Conservation (phyloP, 2,329 filamentous ascomycete species). For the Penicillium palitans region DNA sequence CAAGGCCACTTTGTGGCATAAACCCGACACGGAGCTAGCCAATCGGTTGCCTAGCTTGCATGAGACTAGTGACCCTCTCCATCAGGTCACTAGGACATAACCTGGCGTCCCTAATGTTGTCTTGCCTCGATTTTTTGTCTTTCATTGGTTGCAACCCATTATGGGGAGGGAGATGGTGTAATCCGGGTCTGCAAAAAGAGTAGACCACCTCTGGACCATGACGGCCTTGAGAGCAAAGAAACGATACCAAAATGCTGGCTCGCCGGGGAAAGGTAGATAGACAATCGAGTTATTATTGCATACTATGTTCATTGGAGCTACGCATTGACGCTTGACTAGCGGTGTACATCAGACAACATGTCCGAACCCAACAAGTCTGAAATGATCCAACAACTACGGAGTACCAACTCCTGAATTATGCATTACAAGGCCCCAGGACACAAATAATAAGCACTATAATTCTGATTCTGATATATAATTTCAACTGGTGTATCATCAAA, state of each 20-base stretch:
- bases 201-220: not conserved
- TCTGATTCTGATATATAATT: conserved; percentile 18
- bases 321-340: conserved; percentile 3
- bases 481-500: conserved; percentile 17
- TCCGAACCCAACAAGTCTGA: not conserved
- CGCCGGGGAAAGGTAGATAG: not conserved
- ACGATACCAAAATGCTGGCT: not conserved
- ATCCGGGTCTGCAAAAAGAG: not conserved
- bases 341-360: conserved; percentile 1
- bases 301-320: not conserved
- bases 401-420: no score
- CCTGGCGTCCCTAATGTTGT: not conserved
- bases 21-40: not conserved
- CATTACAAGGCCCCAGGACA: not conserved
- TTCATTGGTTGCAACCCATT: not conserved
- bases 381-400: no score
- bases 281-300: not conserved
- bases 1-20: not conserved
- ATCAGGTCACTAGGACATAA: not conserved
- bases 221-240: not conserved
- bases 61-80: no score
- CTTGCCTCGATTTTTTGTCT: no score
- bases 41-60: no score
- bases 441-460: conserved; percentile 9
- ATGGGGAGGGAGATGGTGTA: not conserved